Evolutionary conservation across 2,329 filamentous ascomycete species (phyloP), one percentile per base, ranked within the genome.

Genomic region (Fusarium burgessii): DNA sequence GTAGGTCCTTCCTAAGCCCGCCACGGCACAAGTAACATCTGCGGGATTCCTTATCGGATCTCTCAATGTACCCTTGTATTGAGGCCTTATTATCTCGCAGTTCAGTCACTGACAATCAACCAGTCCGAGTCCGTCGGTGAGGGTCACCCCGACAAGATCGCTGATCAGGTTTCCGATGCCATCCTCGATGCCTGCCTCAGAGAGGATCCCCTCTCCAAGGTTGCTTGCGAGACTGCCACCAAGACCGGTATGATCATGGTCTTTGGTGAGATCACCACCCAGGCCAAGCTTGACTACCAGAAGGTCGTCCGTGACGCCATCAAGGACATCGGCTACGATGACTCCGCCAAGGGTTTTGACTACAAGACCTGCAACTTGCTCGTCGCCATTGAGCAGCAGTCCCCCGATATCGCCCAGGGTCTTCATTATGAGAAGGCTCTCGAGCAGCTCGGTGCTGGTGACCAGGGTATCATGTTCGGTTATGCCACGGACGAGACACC

Each of bases 171-270:
- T 80, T 98, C 95, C 72, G 96, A 99, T 87, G 95, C 96, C 78
- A 90, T 99, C 80, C 95, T 99, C 87, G 96, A 99, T 89, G 96
- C 96, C 86, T 98, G 96, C 87, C 88, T 99, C 80, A 88, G 88
- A 72, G 92, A 96, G 85, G 96, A 99, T 83, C 95, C 95, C 75
- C 90, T 98, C 81, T 98, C 96, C 88, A 99, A 98, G 90, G 92
- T 98, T 78, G 96, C 96, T 83, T 99, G 96, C 85, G 96, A 99
- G 89, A 98, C 95, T 76, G 96, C 96, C 80, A 97, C 96, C 87
- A 99, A 99, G 93, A 99, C 96, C 77, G 96, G 96, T 84, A 93
- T 99, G 96, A 89, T 99, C 84, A 98, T 99, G 96, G 92, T 97
- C 82, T 97, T 97, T 74, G 94, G 94, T 85, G 96, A 99, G 84